Evolutionary conservation across 2,329 filamentous ascomycete genomes (phyloP).

Genomic region (Colletotrichum trifolii): DNA sequence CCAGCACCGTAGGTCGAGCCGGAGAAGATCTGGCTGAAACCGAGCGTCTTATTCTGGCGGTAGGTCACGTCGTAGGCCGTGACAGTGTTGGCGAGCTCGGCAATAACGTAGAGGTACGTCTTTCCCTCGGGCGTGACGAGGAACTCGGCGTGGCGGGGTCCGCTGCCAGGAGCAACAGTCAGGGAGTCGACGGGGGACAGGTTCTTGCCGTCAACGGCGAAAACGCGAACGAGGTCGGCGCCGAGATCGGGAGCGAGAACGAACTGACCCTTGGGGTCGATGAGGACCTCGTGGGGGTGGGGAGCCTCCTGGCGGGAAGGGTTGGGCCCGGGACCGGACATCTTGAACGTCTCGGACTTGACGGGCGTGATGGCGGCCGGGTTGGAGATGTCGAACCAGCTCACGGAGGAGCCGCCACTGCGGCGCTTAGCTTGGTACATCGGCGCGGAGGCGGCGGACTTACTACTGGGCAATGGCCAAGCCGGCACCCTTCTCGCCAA

Average conservation of each 20-base stretch:
- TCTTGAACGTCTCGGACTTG: constrained; percentile 52
- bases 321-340: constrained; percentile 51
- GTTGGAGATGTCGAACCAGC: constrained; percentile 56
- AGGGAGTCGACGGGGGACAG: constrained; percentile 55
- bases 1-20: constrained; percentile 61
- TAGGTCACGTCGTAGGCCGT: constrained; percentile 68
- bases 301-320: constrained; percentile 64
- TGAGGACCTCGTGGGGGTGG: constrained; percentile 72
- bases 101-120: constrained; percentile 69
- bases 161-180: constrained; percentile 61
- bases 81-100: constrained; percentile 69
- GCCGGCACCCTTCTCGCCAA: constrained; percentile 53
- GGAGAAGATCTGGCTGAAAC: constrained; percentile 58
- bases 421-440: constrained; percentile 5
- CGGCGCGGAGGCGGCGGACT: constrained; percentile 39
- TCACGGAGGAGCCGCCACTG: constrained; percentile 55
- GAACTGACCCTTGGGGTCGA: constrained; percentile 74
- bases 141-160: constrained; percentile 75
- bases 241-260: constrained; percentile 75
- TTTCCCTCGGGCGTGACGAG: constrained; percentile 50
- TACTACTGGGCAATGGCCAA: constrained; percentile 60
- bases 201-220: constrained; percentile 61
- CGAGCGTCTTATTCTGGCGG: constrained; percentile 50
- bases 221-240: constrained; percentile 69
- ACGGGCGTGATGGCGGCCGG: constrained; percentile 49